These are phyloP conservation scores for Phialophora chinensis DNA, from an alignment of 2,329 filamentous ascomycete species.

Conservation along the genomic window DNA sequence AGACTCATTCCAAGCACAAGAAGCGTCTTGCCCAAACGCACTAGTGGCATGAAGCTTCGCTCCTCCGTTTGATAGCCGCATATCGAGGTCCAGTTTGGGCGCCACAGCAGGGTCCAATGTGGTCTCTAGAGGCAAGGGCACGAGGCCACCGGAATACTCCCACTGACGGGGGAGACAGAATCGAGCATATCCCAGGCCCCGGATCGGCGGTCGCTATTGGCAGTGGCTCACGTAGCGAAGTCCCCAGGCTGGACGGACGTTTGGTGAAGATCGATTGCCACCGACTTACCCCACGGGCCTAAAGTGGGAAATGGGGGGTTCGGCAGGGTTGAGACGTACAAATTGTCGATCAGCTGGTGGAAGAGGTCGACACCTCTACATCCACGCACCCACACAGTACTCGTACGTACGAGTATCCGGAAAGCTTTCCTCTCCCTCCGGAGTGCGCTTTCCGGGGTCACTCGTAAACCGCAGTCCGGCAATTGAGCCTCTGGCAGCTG, in stretches of 20 bases:
- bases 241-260: neutral
- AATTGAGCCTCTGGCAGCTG: neutral
- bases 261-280: neutral
- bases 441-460: neutral
- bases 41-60: slow-evolving; percentile 7
- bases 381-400: neutral
- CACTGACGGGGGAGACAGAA: neutral
- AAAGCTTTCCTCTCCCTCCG: neutral
- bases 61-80: slow-evolving; percentile 2
- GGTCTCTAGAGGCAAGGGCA: neutral
- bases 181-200: neutral
- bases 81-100: neutral
- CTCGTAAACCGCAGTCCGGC: neutral
- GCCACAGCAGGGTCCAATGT: neutral
- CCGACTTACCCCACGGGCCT: slow-evolving; percentile 6
- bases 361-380: neutral
- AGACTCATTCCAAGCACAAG: neutral
- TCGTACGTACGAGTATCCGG: neutral
- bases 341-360: neutral
- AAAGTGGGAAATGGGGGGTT: slow-evolving; percentile 8
- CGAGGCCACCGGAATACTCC: slow-evolving; percentile 17
- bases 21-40: neutral
- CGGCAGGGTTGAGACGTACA: neutral
- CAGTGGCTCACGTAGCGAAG: neutral
- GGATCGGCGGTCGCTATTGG: neutral